Evolutionary conservation across 2,329 filamentous ascomycete species (phyloP), one percentile per base, ranked within the genome.

Genomic region (Grosmannia huntii): DNA sequence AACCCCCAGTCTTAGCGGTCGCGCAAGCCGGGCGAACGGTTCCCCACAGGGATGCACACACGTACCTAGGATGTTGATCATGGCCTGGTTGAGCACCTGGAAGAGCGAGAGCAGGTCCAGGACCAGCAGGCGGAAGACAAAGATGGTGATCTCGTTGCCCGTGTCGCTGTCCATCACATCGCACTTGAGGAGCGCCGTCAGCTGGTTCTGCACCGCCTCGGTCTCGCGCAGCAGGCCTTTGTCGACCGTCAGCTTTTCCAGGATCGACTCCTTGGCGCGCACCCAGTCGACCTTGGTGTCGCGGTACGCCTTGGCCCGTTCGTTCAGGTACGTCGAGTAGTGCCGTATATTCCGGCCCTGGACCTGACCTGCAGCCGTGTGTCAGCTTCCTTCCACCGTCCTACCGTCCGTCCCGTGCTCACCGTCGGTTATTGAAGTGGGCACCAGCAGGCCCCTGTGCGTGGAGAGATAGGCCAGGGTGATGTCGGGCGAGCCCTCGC

Each of bases 71-170:
- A 99, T 90, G 71, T 95, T 96, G 73, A 99, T 99, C 68, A 96
- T 89, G 54, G 89, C 94, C 72, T 96, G 90, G 68, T 99, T 99
- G 73, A 96, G 86, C 53, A 94, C 89, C 67, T 95, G 90, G 74
- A 96, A 99, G 57, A 99, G 76, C 16, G 89, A 85, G 61, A 99
- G 73, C 44, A 99, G 77, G 70, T 99, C 94, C 66, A 96, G 78
- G 23, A 95, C 95, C 57, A 99, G 76, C 62, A 99, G 77, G 60
- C 94, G 83, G 69, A 97, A 99, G 31, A 95, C 91, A 11, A 90
- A 95, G 64, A 97, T 80, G 11, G 90, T 95, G 65, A 99, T 97
- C 71, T 99, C 94, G 68, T 97, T 99, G 69, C 96, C 91, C 9
- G 88, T 84, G 65, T 97, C 94, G 62, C 86, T 83, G 55, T 90